Base-by-base conservation (phyloP, 148 eudicot species). In the Silene uniflora region DNA sequence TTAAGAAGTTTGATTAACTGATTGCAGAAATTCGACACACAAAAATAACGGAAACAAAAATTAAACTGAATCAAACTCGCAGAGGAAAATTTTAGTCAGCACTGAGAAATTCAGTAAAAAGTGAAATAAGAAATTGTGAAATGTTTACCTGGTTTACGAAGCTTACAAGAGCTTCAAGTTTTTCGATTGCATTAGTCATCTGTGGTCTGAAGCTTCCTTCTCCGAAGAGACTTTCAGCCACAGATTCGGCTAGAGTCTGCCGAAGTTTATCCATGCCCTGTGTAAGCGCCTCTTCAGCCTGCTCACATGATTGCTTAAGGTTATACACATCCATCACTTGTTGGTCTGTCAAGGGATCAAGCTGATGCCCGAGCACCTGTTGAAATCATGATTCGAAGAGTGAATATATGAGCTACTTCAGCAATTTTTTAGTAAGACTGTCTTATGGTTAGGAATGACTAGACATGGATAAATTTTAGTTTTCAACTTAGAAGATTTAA, bases 191-290 rank as follows among this genome's bases (percentile, higher is more conserved):
- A 74, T 75, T 82, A n/a, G 69, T 71, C 81, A 94, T 74, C 72
- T 90, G 97, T n/a, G 92, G 88, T 66, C 83, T 76, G 77, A 81
- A 88, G 81, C 81, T 83, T 67, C 86, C 93, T 77, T 85, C 93
- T 22, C 87, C 92, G 29, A 89, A 74, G 17, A 71, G 89, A 68
- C 90, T 89, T 77, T 81, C 82, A 60, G 90, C 91, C 22, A 95
- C 80, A 42, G 90, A 74, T 77, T 87, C 90, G 0, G 91, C 87
- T 49, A 95, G 58, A 68, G 73, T 89, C 56, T 86, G 90, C 82
- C 83, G 93, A 44, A 95, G 97, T 79, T 83, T 92, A 1, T 89
- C 96, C 97, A 93, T 89, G 72, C 98, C 98, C 84, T 14, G 88
- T 60, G 63, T 6, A 56, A 29, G 63, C 22, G 29, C 64, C 47